phyloP scores from a whole-genome alignment of 1,284 basidiomycete species.

The Pascua sp. region DNA sequence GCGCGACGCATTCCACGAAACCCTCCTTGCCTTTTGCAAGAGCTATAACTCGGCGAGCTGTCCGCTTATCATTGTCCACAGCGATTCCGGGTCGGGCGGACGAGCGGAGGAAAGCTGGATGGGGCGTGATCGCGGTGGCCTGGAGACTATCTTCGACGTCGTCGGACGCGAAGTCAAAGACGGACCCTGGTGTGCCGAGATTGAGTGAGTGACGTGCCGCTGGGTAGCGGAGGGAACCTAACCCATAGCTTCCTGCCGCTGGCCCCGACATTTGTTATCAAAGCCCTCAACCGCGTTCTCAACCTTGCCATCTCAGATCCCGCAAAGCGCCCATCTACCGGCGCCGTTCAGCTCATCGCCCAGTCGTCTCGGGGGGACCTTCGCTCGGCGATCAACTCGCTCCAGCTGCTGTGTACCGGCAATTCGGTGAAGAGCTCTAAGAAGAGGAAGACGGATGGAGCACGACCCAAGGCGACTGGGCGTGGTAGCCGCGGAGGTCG shows the following conservation, averaged over 20 bases:
- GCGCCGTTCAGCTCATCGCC: conserved; percentile 69
- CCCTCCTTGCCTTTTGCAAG: conserved; percentile 60
- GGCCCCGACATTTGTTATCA: conserved; percentile 76
- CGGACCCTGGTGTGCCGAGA: conserved; percentile 65
- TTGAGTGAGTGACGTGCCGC: conserved; percentile 57
- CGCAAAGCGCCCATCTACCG: conserved; percentile 55
- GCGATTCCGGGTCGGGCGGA: conserved; percentile 72
- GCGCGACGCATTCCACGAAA: conserved; percentile 69
- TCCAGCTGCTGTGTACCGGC: conserved; percentile 65
- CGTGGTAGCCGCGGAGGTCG: conserved; percentile 28
- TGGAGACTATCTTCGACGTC: conserved; percentile 53
- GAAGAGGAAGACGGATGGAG: conserved; percentile 21
- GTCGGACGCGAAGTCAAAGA: conserved; percentile 61
- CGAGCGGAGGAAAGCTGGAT: conserved; percentile 56
- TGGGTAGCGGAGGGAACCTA: background rate
- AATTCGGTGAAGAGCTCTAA: conserved; percentile 1
- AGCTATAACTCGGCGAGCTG: conserved; percentile 46
- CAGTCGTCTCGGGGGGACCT: conserved; percentile 84
- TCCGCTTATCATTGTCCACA: conserved; percentile 81
- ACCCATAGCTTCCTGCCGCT: conserved; percentile 78
- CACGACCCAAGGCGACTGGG: conserved; percentile 4
- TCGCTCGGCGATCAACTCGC: conserved; percentile 82
- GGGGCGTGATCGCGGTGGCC: conserved; percentile 51
- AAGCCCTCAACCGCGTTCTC: conserved; percentile 69
- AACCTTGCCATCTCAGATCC: conserved; percentile 51